Evolutionary conservation across 805 yeast species (phyloP), one percentile per base, ranked within the genome.

Genomic region (Naumovozyma castellii): DNA sequence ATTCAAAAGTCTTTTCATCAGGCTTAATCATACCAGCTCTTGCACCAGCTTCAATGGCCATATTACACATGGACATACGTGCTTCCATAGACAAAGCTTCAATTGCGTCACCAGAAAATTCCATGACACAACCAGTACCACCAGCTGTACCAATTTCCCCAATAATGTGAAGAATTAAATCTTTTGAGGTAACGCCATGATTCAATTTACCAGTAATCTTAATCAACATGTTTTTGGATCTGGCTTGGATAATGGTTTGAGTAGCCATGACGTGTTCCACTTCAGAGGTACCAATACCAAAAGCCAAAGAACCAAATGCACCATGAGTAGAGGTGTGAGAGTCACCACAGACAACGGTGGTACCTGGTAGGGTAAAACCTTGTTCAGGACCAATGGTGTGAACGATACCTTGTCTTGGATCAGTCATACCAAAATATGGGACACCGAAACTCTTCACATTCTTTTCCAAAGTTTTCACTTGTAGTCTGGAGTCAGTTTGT

Each of bases 11-110:
- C 40, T 63, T 78, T 48, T 86, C 82, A 61, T 90, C 98, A 8
- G 98, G 98, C 49, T 81, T 83, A 61, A 90, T 88, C 96, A 90
- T 86, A 66, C 98, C 98, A 20, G 98, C 97, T 69, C 98, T 81
- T n/a, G 98, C 98, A 67, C 98, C 98, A 44, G 82, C 98, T 69
- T 90, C 98, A 57, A 90, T 88, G 36, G 97, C 80, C 98, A 90
- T 90, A 65, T 90, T 90, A 75, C 98, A 90, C 70, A 90, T 90
- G 40, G 97, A 86, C 98, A 90, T 90, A 67, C 98, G 77, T 12
- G 97, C 95, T 67, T 90, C 98, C 87, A 90, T 86, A 22, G 94
- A 76, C 45, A 90, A 73, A 47, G 73, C 76, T 64, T 82, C 84
- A 54, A 90, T 87, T 42, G 97, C 96, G 49, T 80, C 75, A 62